These are phyloP conservation scores for Colletotrichum sp. DNA, from an alignment of 2,329 filamentous ascomycete species.

Conservation along the genomic window DNA sequence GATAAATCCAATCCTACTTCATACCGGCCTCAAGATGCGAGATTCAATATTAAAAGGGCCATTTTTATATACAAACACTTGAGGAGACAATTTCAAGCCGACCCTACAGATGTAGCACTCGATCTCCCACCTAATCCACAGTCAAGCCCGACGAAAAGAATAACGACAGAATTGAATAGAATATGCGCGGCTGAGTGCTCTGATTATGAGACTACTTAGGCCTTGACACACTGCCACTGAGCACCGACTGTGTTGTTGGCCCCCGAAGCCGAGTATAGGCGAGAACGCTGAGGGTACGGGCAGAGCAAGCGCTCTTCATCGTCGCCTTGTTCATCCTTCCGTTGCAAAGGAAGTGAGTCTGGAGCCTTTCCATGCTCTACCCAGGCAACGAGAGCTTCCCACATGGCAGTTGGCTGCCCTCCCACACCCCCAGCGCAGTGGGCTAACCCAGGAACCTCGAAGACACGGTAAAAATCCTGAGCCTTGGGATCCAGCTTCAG, in stretches of 20 bases:
- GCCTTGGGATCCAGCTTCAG: slow-evolving; percentile 19
- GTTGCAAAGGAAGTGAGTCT: neutral
- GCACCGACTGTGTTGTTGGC: neutral
- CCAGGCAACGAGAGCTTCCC: slow-evolving; percentile 21
- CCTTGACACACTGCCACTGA: neutral
- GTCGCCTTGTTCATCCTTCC: neutral
- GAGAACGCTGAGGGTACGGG: neutral
- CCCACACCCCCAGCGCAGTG: slow-evolving; percentile 35
- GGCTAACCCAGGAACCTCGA: slow-evolving; percentile 33
- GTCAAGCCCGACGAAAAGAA: accelerated
- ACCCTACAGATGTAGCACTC: neutral
- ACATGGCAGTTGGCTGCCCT: slow-evolving; percentile 27
- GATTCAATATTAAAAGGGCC: neutral
- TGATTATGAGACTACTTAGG: neutral
- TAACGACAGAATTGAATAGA: accelerated
- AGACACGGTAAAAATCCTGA: slow-evolving; percentile 35
- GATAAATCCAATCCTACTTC: neutral
- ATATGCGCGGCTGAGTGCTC: neutral
- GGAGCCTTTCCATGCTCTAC: slow-evolving; percentile 34
- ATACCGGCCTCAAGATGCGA: neutral
- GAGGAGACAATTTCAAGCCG: neutral
- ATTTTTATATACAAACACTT: neutral
- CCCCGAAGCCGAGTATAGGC: neutral
- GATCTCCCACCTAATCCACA: neutral
- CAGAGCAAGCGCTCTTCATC: neutral